A percentile compares a stretch with the other conserved stretches of the same genome.
These are phyloP conservation scores for Bruguiera sexangula DNA, from an alignment of 345 rosid genomes.

Conservation along the genomic window DNA sequence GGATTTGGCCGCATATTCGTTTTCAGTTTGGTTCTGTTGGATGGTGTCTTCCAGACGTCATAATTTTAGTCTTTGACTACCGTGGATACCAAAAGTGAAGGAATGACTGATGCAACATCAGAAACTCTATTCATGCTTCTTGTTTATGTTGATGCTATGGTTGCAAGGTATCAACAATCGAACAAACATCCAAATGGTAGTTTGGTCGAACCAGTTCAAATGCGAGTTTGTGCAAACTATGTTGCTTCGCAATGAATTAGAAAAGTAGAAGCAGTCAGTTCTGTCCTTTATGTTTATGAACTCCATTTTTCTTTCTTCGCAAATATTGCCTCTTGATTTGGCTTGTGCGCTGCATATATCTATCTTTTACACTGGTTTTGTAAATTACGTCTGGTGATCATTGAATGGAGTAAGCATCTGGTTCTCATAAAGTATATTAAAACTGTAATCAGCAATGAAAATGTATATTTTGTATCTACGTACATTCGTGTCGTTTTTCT, in stretches of 20 bases:
- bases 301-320: not conserved
- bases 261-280: conserved; percentile 5
- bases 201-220: not conserved
- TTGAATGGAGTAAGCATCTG: not conserved
- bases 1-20: conserved; percentile 16
- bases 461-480: not conserved
- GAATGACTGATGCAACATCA: not conserved
- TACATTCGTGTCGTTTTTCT: not conserved
- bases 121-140: conserved; percentile 8
- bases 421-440: not conserved
- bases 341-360: conserved; percentile 16
- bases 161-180: not conserved
- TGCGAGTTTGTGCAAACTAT: not conserved
- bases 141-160: conserved; percentile 7
- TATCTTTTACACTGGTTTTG: conserved; percentile 5
- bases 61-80: conserved; percentile 7
- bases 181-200: conserved; percentile 13
- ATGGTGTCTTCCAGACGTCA: conserved; percentile 20
- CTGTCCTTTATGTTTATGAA: conserved; percentile 15
- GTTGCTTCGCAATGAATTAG: not conserved
- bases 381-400: conserved; percentile 9
- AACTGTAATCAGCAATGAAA: conserved; percentile 11
- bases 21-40: conserved; percentile 22
- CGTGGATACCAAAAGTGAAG: conserved; percentile 4
- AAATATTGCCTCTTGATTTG: not conserved